Evolutionary conservation across 2,329 filamentous ascomycete species (phyloP).

Genomic region (Fusarium sp.): DNA sequence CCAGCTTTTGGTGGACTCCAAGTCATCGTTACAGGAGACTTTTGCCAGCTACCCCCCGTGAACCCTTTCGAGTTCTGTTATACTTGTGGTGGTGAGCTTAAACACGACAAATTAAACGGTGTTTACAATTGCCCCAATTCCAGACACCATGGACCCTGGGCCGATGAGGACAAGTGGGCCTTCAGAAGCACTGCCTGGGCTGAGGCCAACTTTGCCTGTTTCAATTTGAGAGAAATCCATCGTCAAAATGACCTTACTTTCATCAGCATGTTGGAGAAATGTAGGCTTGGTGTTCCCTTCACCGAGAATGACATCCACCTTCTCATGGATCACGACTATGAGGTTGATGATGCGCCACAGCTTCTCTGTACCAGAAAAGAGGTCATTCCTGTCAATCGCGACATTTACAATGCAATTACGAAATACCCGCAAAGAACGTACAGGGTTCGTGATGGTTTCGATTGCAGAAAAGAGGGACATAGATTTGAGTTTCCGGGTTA

Average conservation of each 20-base stretch:
- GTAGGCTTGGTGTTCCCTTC: constrained; percentile 56
- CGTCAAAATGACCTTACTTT: constrained; percentile 64
- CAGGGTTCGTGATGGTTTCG: background rate
- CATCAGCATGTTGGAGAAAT: constrained; percentile 63
- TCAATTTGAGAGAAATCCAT: constrained; percentile 64
- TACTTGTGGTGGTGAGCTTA: no score
- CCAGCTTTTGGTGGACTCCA: no score
- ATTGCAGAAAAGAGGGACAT: no score
- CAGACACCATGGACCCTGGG: constrained; percentile 47
- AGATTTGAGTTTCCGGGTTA: no score
- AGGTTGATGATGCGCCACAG: constrained; percentile 43
- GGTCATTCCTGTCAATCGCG: constrained; percentile 3
- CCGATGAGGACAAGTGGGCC: constrained; percentile 66
- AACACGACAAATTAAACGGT: no score
- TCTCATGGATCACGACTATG: constrained; percentile 54
- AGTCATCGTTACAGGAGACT: background rate
- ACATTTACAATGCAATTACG: no score
- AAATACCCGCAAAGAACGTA: no score
- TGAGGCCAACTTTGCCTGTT: constrained; percentile 60
- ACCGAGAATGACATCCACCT: constrained; percentile 49
- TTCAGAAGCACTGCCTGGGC: constrained; percentile 66
- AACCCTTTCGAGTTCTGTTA: background rate
- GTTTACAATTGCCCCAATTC: no score
- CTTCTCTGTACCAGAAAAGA: constrained; percentile 23
- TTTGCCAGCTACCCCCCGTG: background rate